These are phyloP conservation scores for Vitis cinerea DNA, from an alignment of 164 flowering plant species.

Conservation along the genomic window DNA sequence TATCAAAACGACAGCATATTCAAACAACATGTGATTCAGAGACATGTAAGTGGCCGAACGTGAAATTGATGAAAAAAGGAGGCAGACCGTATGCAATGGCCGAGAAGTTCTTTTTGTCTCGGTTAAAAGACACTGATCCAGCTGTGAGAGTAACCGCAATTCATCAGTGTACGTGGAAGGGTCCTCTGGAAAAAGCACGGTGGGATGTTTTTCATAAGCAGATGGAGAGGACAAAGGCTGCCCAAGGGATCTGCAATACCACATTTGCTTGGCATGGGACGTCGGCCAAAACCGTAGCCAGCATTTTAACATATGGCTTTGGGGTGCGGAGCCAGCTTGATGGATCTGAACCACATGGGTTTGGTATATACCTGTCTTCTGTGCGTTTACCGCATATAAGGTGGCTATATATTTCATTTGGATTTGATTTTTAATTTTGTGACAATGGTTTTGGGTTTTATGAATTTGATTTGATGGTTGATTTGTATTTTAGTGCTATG, in stretches of 20 bases:
- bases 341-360: slow-evolving; percentile 30
- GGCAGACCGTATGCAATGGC: slow-evolving; percentile 20
- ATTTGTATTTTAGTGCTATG: slow-evolving; percentile 35
- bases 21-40: background rate
- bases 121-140: slow-evolving; percentile 19
- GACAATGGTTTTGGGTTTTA: background rate
- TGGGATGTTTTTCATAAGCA: slow-evolving; percentile 34
- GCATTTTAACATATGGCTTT: slow-evolving; percentile 49
- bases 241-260: slow-evolving; percentile 40
- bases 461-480: background rate
- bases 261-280: slow-evolving; percentile 53
- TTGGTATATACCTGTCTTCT: slow-evolving; percentile 44
- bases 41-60: slow-evolving; percentile 32
- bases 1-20: slow-evolving; percentile 13
- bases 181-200: slow-evolving; percentile 34
- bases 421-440: background rate
- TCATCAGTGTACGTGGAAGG: slow-evolving; percentile 27
- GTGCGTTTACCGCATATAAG: slow-evolving; percentile 35
- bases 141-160: slow-evolving; percentile 30
- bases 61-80: slow-evolving; percentile 26
- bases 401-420: slow-evolving; percentile 20
- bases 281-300: slow-evolving; percentile 23
- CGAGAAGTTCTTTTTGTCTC: slow-evolving; percentile 27
- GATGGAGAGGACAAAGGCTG: slow-evolving; percentile 27
- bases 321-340: slow-evolving; percentile 16